Conservation (phyloP, 306 rosid genomes). For the Phaseolus lunatus region DNA sequence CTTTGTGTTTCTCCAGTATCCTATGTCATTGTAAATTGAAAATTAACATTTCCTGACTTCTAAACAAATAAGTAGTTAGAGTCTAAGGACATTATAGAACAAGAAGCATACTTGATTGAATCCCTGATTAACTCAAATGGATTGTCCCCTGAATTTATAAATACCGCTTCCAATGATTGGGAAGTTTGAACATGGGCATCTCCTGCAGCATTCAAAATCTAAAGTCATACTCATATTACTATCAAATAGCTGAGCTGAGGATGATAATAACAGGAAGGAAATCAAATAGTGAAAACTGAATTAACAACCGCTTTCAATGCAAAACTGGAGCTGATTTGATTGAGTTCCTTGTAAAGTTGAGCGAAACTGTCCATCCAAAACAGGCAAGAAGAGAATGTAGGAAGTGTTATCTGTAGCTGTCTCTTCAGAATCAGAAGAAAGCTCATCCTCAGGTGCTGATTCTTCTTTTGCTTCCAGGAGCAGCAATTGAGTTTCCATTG, state of each 20-base stretch:
- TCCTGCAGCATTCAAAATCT: conserved; percentile 53
- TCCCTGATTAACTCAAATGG: conserved; percentile 67
- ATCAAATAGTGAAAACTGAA: background rate
- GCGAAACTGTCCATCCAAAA: conserved; percentile 75
- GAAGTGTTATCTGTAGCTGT: conserved; percentile 33
- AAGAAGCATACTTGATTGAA: conserved; percentile 63
- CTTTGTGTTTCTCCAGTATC: conserved; percentile 68
- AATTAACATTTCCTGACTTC: background rate
- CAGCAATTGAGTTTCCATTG: conserved; percentile 78
- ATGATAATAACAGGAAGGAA: conserved; percentile 3
- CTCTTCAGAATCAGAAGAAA: conserved; percentile 48
- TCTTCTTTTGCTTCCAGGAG: conserved; percentile 65
- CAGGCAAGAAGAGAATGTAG: conserved; percentile 71
- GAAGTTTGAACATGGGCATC: conserved; percentile 65
- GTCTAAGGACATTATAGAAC: background rate
- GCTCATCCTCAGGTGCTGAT: conserved; percentile 46
- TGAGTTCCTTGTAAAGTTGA: conserved; percentile 70
- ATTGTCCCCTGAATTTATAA: conserved; percentile 75
- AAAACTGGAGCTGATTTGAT: conserved; percentile 65
- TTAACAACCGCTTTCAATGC: conserved; percentile 66
- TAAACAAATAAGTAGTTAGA: background rate
- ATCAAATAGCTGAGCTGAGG: background rate
- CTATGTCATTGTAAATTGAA: conserved; percentile 43
- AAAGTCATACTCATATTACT: background rate
- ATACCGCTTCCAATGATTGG: conserved; percentile 62